These are phyloP conservation scores for Jimgerdemannia flammicorona DNA, from an alignment of 192 early-diverging fungal species.

Conservation along the genomic window DNA sequence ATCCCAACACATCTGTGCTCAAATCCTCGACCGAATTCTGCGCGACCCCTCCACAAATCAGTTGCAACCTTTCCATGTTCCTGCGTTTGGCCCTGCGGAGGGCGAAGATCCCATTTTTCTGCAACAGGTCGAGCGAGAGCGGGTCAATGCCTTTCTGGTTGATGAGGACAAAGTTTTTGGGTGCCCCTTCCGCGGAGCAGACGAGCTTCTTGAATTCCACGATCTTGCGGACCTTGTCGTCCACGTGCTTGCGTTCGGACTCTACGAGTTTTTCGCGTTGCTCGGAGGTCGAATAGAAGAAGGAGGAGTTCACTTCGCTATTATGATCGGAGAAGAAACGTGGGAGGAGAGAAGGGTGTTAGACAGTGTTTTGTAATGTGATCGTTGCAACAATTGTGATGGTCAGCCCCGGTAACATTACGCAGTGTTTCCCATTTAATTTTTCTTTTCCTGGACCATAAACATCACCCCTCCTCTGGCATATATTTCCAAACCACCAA, in stretches of 20 bases:
- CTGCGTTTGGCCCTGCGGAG: slow-evolving; percentile 96
- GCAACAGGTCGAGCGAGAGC: slow-evolving; percentile 91
- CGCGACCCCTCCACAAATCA: slow-evolving; percentile 90
- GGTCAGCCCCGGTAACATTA: too few relatives aligned
- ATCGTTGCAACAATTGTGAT: too few relatives aligned
- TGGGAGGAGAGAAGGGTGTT: slow-evolving; percentile 5
- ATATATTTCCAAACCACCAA: too few relatives aligned
- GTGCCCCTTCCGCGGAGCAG: slow-evolving; percentile 72
- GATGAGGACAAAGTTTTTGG: slow-evolving; percentile 91
- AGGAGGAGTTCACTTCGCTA: slow-evolving; percentile 94
- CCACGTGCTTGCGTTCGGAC: slow-evolving; percentile 94
- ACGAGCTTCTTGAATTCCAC: slow-evolving; percentile 97
- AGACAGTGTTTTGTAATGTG: too few relatives aligned
- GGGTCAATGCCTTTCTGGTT: slow-evolving; percentile 99
- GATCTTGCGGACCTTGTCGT: slow-evolving; percentile 90
- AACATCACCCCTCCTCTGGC: too few relatives aligned
- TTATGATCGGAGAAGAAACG: background rate
- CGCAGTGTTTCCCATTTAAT: too few relatives aligned
- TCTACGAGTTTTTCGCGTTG: slow-evolving; percentile 98
- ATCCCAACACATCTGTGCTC: slow-evolving; percentile 75
- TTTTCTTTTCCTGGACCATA: too few relatives aligned
- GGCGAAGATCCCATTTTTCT: slow-evolving; percentile 93
- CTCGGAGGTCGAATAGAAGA: slow-evolving; percentile 97
- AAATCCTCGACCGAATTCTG: slow-evolving; percentile 99
- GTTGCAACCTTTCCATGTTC: slow-evolving; percentile 98